phyloP scores from a whole-genome alignment of 2,329 filamentous ascomycete species.

The Nothophoma quercina region DNA sequence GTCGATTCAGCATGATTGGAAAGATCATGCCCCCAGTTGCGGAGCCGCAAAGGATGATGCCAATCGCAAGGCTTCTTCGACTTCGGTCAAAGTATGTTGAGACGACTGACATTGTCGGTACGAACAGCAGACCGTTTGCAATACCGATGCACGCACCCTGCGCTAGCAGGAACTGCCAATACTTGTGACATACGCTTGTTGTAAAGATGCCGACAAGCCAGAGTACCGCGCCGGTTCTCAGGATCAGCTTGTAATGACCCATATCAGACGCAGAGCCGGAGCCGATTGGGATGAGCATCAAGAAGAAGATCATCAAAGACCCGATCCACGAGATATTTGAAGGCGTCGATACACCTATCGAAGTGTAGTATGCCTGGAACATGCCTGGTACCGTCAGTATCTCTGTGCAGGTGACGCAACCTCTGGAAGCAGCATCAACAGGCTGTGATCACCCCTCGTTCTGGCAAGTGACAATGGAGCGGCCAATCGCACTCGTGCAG shows the following conservation, averaged over 20 bases:
- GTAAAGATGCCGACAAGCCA: conserved; percentile 59
- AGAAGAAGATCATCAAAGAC: conserved; percentile 56
- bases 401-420: too few relatives aligned
- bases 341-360: conserved; percentile 48
- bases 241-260: conserved; percentile 56
- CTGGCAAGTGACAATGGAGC: too few relatives aligned
- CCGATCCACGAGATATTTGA: conserved; percentile 64
- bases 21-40: conserved; percentile 69
- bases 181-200: conserved; percentile 56
- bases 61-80: conserved; percentile 65
- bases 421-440: too few relatives aligned
- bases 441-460: too few relatives aligned
- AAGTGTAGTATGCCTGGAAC: conserved; percentile 58
- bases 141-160: conserved; percentile 44
- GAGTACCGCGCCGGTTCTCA: conserved; percentile 52
- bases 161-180: conserved; percentile 55
- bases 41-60: conserved; percentile 65
- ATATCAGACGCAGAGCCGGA: conserved; percentile 59
- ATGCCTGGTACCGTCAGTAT: too few relatives aligned
- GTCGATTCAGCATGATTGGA: conserved; percentile 59
- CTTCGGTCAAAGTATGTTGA: conserved; percentile 64
- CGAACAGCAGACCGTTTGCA: conserved; percentile 42
- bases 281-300: conserved; percentile 56
- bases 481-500: too few relatives aligned
- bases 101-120: conserved; percentile 39